phyloP scores from a whole-genome alignment of 305 asterid genomes.

The Plantago coronopus region DNA sequence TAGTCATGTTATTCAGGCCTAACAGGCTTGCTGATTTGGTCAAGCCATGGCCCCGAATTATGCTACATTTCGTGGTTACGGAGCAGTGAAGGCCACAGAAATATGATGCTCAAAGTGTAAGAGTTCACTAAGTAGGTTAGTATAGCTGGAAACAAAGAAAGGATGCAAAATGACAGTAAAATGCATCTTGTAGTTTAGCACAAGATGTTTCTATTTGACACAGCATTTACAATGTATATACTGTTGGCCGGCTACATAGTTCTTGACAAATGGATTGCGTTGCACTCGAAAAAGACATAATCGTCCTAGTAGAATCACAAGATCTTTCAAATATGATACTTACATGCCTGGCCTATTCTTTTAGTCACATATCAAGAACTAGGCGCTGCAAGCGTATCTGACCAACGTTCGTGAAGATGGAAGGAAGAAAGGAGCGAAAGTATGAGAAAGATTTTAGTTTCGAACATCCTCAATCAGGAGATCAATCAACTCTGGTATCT shows the following conservation, averaged over 20 bases:
- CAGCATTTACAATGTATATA: not conserved
- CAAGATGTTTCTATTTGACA: not conserved
- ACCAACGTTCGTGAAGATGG: not conserved
- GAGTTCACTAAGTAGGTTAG: not conserved
- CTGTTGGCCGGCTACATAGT: not conserved
- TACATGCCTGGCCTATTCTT: not conserved
- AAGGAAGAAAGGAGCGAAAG: not conserved
- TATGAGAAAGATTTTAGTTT: not conserved
- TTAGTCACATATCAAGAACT: not conserved
- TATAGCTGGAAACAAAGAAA: not conserved
- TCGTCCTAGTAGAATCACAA: not conserved
- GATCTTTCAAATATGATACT: not conserved
- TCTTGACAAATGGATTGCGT: not conserved
- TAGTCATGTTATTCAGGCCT: too few species aligned
- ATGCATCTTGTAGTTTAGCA: not conserved
- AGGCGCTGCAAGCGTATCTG: too few species aligned
- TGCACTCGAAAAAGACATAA: not conserved
- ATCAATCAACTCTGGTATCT: not conserved
- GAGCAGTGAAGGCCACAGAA: too few species aligned
- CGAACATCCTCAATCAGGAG: not conserved
- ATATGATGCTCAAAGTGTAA: not conserved
- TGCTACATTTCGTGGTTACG: too few species aligned
- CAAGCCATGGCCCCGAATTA: too few species aligned
- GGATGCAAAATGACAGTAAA: not conserved
- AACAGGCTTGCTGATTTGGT: too few species aligned